Evolutionary conservation across 306 rosid species (phyloP).

Genomic region (Begonia fuchsioides): DNA sequence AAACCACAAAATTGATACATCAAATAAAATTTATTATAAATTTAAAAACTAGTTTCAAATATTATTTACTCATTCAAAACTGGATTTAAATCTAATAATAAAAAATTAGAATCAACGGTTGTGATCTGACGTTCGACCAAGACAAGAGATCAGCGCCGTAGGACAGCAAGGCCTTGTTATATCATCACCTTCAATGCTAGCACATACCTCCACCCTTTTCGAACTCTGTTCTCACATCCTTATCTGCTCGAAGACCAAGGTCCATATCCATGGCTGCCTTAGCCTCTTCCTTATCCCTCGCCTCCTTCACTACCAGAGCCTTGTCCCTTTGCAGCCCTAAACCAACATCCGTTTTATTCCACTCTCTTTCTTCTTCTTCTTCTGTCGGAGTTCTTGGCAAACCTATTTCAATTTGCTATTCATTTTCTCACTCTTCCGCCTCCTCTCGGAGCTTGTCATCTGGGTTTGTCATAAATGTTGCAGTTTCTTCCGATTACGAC

Average conservation of each 20-base stretch:
- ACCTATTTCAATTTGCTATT: conserved; percentile 36
- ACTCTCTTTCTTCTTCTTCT: conserved; percentile 9
- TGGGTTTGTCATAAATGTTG: conserved; percentile 35
- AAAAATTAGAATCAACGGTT: no score
- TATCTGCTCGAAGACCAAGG: conserved; percentile 20
- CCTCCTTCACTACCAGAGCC: conserved; percentile 31
- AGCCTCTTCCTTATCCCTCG: conserved; percentile 45
- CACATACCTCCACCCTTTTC: no score
- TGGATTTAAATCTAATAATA: no score
- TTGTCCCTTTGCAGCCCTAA: conserved; percentile 13
- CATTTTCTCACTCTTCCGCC: conserved; percentile 16
- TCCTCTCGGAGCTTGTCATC: conserved; percentile 16
- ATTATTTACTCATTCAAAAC: no score
- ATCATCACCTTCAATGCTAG: no score
- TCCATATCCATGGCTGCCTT: conserved; percentile 59
- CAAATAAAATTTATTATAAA: no score
- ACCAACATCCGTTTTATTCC: conserved; percentile 12
- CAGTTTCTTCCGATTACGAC: conserved; percentile 53
- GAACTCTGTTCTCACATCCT: conserved; percentile 9
- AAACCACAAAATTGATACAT: no score
- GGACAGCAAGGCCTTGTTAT: no score
- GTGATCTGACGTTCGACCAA: no score
- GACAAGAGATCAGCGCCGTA: no score
- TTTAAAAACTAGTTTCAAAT: no score
- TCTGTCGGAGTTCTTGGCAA: conserved; percentile 15